Evolutionary conservation across 2,329 filamentous ascomycete genomes (phyloP).

Genomic region (Aspergillus tamarii): DNA sequence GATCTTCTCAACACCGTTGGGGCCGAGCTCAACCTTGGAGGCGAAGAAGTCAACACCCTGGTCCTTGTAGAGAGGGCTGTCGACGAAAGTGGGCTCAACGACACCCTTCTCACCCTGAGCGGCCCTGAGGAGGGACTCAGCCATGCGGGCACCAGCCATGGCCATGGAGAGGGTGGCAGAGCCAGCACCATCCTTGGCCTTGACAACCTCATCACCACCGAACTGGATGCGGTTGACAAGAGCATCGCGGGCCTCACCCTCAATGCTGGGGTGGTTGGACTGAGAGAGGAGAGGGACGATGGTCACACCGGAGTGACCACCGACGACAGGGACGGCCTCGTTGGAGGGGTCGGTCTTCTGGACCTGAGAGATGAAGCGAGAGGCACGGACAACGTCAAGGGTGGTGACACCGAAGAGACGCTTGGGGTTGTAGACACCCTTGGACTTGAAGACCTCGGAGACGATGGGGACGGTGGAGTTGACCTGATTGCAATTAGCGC

Average conservation of each 20-base stretch:
- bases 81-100: conserved; percentile 93
- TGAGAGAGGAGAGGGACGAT: conserved; percentile 98
- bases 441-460: conserved; percentile 94
- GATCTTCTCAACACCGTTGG: conserved; percentile 94
- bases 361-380: conserved; percentile 94
- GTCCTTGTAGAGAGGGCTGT: conserved; percentile 97
- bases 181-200: conserved; percentile 97
- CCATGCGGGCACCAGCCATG: conserved; percentile 83
- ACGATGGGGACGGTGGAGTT: conserved; percentile 99
- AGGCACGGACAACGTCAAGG: conserved; percentile 96
- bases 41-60: conserved; percentile 97
- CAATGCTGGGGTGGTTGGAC: conserved; percentile 82
- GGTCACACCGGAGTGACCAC: conserved; percentile 96
- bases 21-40: conserved; percentile 92
- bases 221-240: conserved; percentile 97
- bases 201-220: conserved; percentile 97
- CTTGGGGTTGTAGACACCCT: conserved; percentile 98
- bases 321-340: conserved; percentile 94
- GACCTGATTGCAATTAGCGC: conserved; percentile 55
- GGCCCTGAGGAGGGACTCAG: conserved; percentile 91
- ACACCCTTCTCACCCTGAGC: conserved; percentile 92
- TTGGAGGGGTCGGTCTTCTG: conserved; percentile 86
- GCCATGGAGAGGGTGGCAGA: conserved; percentile 99
- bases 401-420: conserved; percentile 99
- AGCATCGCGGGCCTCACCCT: conserved; percentile 71